Base-by-base conservation (phyloP, 768 basidiomycete species). In the Strobilomyces dryophilus region DNA sequence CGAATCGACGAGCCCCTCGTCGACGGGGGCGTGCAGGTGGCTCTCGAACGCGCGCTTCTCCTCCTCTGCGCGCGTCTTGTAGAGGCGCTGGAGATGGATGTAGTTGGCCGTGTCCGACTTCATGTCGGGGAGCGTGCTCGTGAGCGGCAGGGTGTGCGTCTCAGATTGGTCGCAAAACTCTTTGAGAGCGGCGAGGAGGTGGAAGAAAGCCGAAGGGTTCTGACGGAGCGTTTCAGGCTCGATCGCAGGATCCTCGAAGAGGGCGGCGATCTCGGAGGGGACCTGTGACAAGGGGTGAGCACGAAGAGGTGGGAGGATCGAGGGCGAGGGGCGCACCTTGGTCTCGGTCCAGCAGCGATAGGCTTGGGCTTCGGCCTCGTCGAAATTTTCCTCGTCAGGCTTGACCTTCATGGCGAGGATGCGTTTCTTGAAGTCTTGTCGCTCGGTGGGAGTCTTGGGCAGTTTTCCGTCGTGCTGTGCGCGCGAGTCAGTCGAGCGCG, bases 371-470 rank as follows among this genome's bases (percentile, higher is more conserved):
- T 88, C 81, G 2, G 95, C 95, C 69, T 98, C 95, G 55, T 97
- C 95, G 65, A 94, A 94, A 71, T 98, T 99, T 75, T 99, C 97
- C 65, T 98, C 93, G 65, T 99, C 97, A 0, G 71, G 60, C 62
- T 92, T 92, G 52, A 79, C 65, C 61, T 85, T 84, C 76, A 85
- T 80, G 1, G 73, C 72, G n/a, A 75, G 70, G 41, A 98, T 72
- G 3, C 49, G 51, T 32, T 79, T 72, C 64, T 94, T 93, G 77
- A 98, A 95, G 27, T 79, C 83, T 55, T 85, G 78, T 62, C 87
- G 83, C 60, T 97, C 90, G 1, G 75, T 76, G 32, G 66, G 72
- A 29, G 67, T 82, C 70, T 71, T 75, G 43, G 74, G 84, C 11
- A 79, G 73, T 1, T 73, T 71, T 17, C 84, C 87, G 49, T 76